Base-by-base conservation (phyloP, 148 eudicot species). In the Chenopodium suecicum region DNA sequence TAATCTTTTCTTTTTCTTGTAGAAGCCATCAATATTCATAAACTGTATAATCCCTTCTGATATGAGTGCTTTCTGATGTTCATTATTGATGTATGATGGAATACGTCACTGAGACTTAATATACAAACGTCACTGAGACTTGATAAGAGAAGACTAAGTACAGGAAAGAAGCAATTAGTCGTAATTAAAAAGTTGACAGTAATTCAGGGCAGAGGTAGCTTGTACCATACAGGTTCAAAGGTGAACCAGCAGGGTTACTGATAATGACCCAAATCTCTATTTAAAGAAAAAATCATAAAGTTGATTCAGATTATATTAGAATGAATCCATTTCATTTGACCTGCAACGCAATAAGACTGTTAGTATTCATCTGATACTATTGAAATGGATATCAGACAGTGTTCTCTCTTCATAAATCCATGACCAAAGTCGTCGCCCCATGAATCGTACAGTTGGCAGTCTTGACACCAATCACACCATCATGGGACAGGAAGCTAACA, bases 51-150 rank as follows among this genome's bases (percentile, higher is more conserved):
- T 37, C 52, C 44, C 52, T 71, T 34, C 74, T 37, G 25, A 9
- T 37, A 17, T 20, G 32, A 79, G 82, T 68, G 19, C 81, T 47
- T 78, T 78, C 73, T 47, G 46, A 67, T 67, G 16, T 67, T 11
- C 29, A 67, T 67, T 17, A 25, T 27, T 67, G 17, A 19, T 67
- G 37, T 3, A 67, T 66, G 25, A 25, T 56, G 11, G 66, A 75
- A 66, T 10, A 27, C 37, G 70, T 66, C 70, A 10, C 70, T 11
- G 31, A 29, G 32, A 25, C 70, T 25, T 25, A 16, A 54, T 48
- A 10, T 11, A 10, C 54, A 50, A 50, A 50, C 14, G 54, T 50
- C 54, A 9, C 16, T 13, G 13, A 50, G 54, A 50, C 54, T 50
- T 50, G 2, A 29, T 60, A 52, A 52, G 34, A 16, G 56, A 23